Base-by-base conservation (phyloP, 768 basidiomycete species). In the Phaeolepiota aurea region DNA sequence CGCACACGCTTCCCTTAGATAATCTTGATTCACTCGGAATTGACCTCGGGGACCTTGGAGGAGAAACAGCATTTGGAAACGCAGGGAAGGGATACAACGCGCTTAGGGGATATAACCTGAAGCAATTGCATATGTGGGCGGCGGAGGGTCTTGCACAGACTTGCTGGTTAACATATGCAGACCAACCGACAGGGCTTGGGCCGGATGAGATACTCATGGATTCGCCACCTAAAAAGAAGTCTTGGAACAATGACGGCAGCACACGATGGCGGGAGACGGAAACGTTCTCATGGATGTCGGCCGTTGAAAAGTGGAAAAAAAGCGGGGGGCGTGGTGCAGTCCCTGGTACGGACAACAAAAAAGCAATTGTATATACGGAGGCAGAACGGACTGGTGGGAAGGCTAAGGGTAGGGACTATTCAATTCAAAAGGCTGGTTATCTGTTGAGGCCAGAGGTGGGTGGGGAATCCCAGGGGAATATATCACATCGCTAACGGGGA, bases 81-180 rank as follows among this genome's bases (percentile, higher is more conserved):
- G 64, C 63, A 7, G 60, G 56, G 14, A 55, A 45, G 46, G 57
- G 55, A 9, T 66, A 70, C 40, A 42, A 51, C 34, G 52, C 52
- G 1, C 61, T 81, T 7, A 52, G 61, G 11, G 55, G 52, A 7
- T 74, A 74, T 47, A 66, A 76, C 45, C 66, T 82, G n/a, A 67
- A 67, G 35, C 68, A 81, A n/a, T 53, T 82, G 20, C 83, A 87
- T 52, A 61, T 76, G 40, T 87, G 82, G 78, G 85, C 79, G 3
- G 86, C 85, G 1, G 72, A 85, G 53, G 84, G 84, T 13, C 64
- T 88, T 18, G 79, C 80, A 21, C 72, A 82, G 52, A 80, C 70
- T 11, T 87, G 85, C 53, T 86, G 75, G 62, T 51, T 78, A 19
- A 71, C 74, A 37, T 87, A 87, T 51, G 80, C 78, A 1, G 85